Base-by-base conservation (phyloP, 108 stramenopile species). In the Mayamaea pseudoterrestris region DNA sequence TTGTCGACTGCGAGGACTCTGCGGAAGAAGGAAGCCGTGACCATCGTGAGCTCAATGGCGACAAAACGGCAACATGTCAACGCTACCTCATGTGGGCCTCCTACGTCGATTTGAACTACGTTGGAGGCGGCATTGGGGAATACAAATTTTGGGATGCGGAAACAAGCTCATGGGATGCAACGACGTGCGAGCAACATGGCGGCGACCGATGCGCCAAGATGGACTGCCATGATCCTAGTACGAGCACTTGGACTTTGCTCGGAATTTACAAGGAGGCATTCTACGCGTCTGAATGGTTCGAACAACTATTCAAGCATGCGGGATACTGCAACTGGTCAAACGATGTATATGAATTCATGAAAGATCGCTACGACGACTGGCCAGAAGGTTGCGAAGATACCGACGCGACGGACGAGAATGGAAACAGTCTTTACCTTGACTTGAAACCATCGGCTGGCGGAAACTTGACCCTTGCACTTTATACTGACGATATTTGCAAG, bases 11-110 rank as follows among this genome's bases (percentile, higher is more conserved):
- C 44, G 51, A 63, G 40, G 39, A 37, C 25, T 50, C 43, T n/a
- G 56, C 66, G 7, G 35, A 47, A 42, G 30, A 20, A 36, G 16
- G 57, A 61, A 31, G 36, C 37, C 0, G 41, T 57, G 0, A 34
- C 40, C 32, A 45, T 35, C 23, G 37, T 47, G 26, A 59, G 31
- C 40, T 61, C 52, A 12, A 50, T 50, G 8, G 35, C 31, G 51
- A 41, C 21, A 54, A 51, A 23, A 55, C 59, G 21, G 55, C 53
- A 23, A 57, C 41, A 25, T 72, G 76, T 35, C 57, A 63, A 16
- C 58, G 76, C 1, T 78, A 72, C 54, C 53, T 83, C 16, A 44
- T 83, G 47, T 78, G 76, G 76, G 80, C 76, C 8, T 76, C 74
- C 63, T 82, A 83, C 55, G 67, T 78, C 26, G 76, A 83, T 44